Evolutionary conservation across 306 rosid genomes (phyloP), one percentile per base, ranked within the genome.

Genomic region (Cyclanthera cordifolia): DNA sequence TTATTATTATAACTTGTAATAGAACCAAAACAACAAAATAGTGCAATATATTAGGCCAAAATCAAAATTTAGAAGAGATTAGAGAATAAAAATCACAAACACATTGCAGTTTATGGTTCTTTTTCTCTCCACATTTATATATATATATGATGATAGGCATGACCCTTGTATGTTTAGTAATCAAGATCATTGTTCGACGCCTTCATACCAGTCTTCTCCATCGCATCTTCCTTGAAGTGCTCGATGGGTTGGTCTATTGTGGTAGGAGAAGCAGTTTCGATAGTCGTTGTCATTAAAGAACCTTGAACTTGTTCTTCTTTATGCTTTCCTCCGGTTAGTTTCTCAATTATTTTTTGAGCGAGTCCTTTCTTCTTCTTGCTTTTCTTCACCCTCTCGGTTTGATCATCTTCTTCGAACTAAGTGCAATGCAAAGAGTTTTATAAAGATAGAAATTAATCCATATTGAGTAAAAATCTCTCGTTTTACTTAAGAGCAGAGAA

Each of bases 401-500:
- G 11, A 4, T 20, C 96, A 3, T 86, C 97, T 67, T 89, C 97
- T 76, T 78, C 96, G 1, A 86, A 83, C 88, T 86, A 53, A 45
- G 5, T 1, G 5, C 0, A 16, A 46, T 46, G 50, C 17, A 46
- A 46, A 1, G 1, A 14, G 17, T 46, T 46, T 46, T 46, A 46
- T 13, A 13, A 46, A 46, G 3, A 12, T 14, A 3, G 0, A 46
- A 43, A 43, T 43, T 2, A 46, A 43, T 43, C 0, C 0, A 43
- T 43, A 1, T 14, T 45, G 15, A 4, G 41, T 34, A 34, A 4
- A 32, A 32, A 32, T 32, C n/a, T n/a, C n/a, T n/a, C n/a, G n/a
- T n/a, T n/a, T n/a, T n/a, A n/a, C n/a, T n/a, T n/a, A n/a, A n/a
- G n/a, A n/a, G n/a, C n/a, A n/a, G n/a, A n/a, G n/a, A n/a, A n/a